A percentile compares a stretch with the other conserved stretches of the same genome.
phyloP scores from a whole-genome alignment of 176 grass and related monocot species.

The Bromus sterilis region DNA sequence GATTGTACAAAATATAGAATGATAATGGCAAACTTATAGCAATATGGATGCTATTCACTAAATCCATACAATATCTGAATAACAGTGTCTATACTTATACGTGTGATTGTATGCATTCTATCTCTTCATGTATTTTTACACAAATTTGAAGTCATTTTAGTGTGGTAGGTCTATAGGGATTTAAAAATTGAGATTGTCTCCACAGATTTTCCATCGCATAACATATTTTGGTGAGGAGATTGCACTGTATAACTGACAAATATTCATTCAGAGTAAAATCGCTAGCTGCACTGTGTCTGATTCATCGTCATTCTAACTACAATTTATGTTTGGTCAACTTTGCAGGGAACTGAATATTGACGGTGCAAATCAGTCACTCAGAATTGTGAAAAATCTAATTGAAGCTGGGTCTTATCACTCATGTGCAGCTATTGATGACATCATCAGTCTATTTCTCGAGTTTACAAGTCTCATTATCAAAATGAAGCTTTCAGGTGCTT shows the following conservation, averaged over 20 bases:
- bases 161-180: neutral
- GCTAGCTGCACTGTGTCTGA: neutral
- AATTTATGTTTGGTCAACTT: conserved; percentile 9
- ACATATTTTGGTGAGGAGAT: neutral
- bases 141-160: neutral
- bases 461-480: conserved; percentile 63
- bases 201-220: neutral
- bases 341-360: conserved; percentile 70
- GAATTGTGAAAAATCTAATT: conserved; percentile 84
- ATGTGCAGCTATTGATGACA: conserved; percentile 50
- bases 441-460: conserved; percentile 55
- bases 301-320: neutral
- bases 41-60: neutral
- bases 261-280: neutral
- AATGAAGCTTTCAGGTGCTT: conserved; percentile 59
- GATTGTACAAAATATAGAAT: neutral
- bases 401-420: conserved; percentile 49
- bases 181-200: neutral
- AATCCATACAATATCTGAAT: neutral
- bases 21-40: neutral
- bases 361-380: conserved; percentile 62
- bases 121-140: neutral
- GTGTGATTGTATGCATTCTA: neutral
- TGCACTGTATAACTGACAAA: neutral
- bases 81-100: neutral